Base-by-base conservation (phyloP, 192 early-diverging fungal species). In the Martensiomyces pterosporus region DNA sequence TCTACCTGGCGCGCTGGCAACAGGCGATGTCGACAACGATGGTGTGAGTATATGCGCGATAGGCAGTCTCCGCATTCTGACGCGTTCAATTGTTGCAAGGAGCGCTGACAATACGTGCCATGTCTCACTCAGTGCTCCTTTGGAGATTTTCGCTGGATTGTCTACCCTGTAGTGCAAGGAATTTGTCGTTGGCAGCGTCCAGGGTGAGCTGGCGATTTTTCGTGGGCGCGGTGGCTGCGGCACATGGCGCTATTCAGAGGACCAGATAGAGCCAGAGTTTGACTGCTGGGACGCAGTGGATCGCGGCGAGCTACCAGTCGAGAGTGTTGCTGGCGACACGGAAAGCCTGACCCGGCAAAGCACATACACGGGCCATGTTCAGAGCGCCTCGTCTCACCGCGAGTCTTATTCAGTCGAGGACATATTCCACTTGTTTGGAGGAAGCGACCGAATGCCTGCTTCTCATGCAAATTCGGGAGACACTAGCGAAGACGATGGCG, bases 11-110 rank as follows among this genome's bases (percentile, higher is more conserved):
- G 72, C 72, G 1, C 42, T 75, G 25, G 65, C 72, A 9, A 67
- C 65, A 2, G 72, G 72, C 35, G 72, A 75, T 43, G 72, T 75
- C 18, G 72, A 75, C 47, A 68, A 61, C 54, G 72, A 75, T 26
- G 72, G 72, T 9, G 72, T 67, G 63, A 35, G 63, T 63, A 45
- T 34, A n/a, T n/a, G n/a, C n/a, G n/a, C n/a, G n/a, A n/a, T n/a
- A n/a, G n/a, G n/a, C n/a, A n/a, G n/a, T n/a, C n/a, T n/a, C n/a
- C n/a, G n/a, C n/a, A n/a, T n/a, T n/a, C n/a, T n/a, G n/a, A n/a
- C n/a, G n/a, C n/a, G 25, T 27, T 9, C 15, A 43, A 43, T 26
- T 43, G n/a, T n/a, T n/a, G n/a, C n/a, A n/a, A n/a, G n/a, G n/a
- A n/a, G n/a, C n/a, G n/a, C n/a, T n/a, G n/a, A n/a, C n/a, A n/a